Evolutionary conservation across 305 asterid species (phyloP), one percentile per base, ranked within the genome.

Genomic region (Fraxinus velutina): DNA sequence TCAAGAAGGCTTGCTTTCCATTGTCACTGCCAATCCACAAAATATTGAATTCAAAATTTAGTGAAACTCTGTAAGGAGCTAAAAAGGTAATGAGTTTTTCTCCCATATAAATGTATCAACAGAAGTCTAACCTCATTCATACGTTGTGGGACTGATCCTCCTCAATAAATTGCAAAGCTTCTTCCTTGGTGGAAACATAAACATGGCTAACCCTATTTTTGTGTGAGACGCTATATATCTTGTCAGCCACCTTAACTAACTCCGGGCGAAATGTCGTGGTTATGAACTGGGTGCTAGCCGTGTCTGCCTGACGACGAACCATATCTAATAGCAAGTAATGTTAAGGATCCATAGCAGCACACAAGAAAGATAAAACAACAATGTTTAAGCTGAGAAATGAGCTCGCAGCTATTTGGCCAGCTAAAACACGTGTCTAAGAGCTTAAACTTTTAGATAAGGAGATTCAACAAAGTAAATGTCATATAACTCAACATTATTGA

Each of bases 161-260:
- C 87, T 96, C 98, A 64, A 96, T 90, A 72, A 96, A 96, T 82
- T 90, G 93, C 71, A 96, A 66, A 77, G 99, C 98, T 57, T 90
- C 94, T 82, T 94, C 99, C 86, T 84, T 89, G 79, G 93, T 74
- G 81, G 92, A 87, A 42, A 96, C 92, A 22, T 89, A 84, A 44
- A 96, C 99, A 55, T 85, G 91, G 89, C 98, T 96, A 78, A 96
- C 98, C 88, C 97, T 89, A 79, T 90, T 93, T 86, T 91, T 94
- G 92, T 96, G 99, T 0, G 93, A 90, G 78, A 96, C 99, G 1
- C 98, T 96, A 78, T 96, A 96, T 80, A 94, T 93, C 89, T 96
- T 96, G 87, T 96, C 99, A 76, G 99, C 98, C 37, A 94, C 98
- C 87, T 92, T 96, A 87, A 96, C 99, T 30, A 96, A 97, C 90